Evolutionary conservation across 495 filamentous ascomycete genomes (phyloP), one percentile per base, ranked within the genome.

Genomic region (Penicillium soppii): DNA sequence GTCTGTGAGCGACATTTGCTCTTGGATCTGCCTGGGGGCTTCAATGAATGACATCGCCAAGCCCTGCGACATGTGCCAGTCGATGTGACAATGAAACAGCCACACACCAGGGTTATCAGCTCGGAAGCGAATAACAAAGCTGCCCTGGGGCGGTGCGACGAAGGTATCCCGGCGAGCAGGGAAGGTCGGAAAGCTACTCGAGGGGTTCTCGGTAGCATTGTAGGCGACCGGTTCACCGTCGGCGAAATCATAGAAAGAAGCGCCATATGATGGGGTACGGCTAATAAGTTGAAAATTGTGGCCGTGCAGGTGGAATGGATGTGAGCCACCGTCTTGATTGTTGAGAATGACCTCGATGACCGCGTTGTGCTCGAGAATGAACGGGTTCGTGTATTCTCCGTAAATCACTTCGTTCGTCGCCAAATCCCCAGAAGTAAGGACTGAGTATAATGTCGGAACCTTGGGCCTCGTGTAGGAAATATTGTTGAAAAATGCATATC

Each of bases 301-400:
- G 1, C 90, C 91, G 76, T 95, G 90, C 3, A 95, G 72, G 72
- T 95, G 89, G 78, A 94, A 94, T 0, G 91, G 91, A 63, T 96
- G 90, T 13, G 77, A 82, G 42, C 87, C 87, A 0, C 77, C 58
- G 54, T 92, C 88, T 9, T 76, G 59, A 61, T 94, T 96, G 79
- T 95, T 94, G 9, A 96, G 61, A 16, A 92, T 69, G 33, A 96
- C 83, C 43, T 96, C 85, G 39, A 95, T 76, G 7, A 90, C 68
- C 21, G 92, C 71, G 39, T 77, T 78, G 45, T 86, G 80, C 1
- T 82, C 71, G 0, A 94, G 76, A 8, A 95, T 70, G 54, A 84
- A 81, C 0, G 85, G 59, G 58, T 94, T n/a, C n/a, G 79, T 87
- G 70, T 83, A 85, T 19, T 74, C 72, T 22, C 90, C 90, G 67